These are phyloP conservation scores for Saccharomycopsis schoenii DNA, from an alignment of 805 yeast genomes.

Conservation along the genomic window DNA sequence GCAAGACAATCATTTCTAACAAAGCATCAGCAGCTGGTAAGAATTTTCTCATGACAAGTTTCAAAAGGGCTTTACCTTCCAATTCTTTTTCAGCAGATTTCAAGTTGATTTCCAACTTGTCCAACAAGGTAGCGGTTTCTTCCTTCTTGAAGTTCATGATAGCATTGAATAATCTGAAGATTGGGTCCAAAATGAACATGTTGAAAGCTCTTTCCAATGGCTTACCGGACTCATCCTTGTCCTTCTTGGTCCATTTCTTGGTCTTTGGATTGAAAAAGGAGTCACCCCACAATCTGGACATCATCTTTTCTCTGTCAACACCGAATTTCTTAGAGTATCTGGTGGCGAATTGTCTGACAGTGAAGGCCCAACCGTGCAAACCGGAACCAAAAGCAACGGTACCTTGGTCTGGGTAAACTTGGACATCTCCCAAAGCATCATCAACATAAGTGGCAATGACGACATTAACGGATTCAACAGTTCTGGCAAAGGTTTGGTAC, in stretches of 20 bases:
- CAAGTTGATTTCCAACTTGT: slow-evolving; percentile 86
- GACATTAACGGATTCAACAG: slow-evolving; percentile 98
- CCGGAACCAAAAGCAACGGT: slow-evolving; percentile 99
- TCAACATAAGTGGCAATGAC: slow-evolving; percentile 93
- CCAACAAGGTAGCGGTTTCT: slow-evolving; percentile 83
- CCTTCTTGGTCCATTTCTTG: slow-evolving; percentile 97
- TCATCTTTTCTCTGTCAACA: slow-evolving; percentile 96
- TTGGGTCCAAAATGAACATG: slow-evolving; percentile 98
- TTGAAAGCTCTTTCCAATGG: slow-evolving; percentile 97
- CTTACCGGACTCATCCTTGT: slow-evolving; percentile 92
- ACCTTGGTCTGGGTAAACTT: slow-evolving; percentile 98
- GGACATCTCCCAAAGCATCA: slow-evolving; percentile 84
- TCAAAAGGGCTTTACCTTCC: slow-evolving; percentile 97
- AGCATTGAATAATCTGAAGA: slow-evolving; percentile 92
- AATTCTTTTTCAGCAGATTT: slow-evolving; percentile 97
- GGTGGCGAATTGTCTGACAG: slow-evolving; percentile 95
- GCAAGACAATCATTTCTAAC: slow-evolving; percentile 96
- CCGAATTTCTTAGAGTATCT: slow-evolving; percentile 99
- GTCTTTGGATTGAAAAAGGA: slow-evolving; percentile 99
- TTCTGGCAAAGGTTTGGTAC: slow-evolving; percentile 96
- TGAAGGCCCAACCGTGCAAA: slow-evolving; percentile 99
- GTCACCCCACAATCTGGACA: slow-evolving; percentile 99
- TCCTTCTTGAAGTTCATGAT: slow-evolving; percentile 99
- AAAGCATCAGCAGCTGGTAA: slow-evolving; percentile 99
- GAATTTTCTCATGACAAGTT: slow-evolving; percentile 99